Evolutionary conservation across 139 green algal genomes (phyloP).

Genomic region (Trebouxia sp.): DNA sequence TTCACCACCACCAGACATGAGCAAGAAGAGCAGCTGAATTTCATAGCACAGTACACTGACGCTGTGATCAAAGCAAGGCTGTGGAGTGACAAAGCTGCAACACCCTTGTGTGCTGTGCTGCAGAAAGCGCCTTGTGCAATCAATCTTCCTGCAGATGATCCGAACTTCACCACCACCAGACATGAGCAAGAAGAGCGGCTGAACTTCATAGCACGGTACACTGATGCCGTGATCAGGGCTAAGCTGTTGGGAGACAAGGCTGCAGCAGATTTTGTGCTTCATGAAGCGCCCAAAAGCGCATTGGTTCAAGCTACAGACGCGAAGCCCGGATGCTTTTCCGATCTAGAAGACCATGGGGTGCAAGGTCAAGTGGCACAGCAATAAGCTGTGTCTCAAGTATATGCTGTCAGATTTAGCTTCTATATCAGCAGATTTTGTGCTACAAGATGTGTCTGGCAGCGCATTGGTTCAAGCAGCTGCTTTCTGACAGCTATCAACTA

Average conservation of each 20-base stretch:
- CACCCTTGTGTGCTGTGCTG: neutral
- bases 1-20: no score
- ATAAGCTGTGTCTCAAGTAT: no score
- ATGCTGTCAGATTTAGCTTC: no score
- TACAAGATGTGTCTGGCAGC: no score
- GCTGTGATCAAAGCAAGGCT: no score
- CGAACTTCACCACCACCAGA: neutral
- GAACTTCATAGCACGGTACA: neutral
- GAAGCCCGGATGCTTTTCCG: neutral
- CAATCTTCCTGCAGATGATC: neutral
- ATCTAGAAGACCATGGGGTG: no score
- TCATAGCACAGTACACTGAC: neutral
- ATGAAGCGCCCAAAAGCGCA: neutral
- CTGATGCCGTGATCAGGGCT: neutral
- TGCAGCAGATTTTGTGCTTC: neutral
- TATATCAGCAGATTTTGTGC: no score
- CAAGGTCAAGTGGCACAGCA: no score
- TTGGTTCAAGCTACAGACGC: neutral
- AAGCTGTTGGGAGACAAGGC: neutral
- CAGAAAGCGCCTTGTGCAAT: conserved; percentile 11
- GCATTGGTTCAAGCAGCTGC: no score
- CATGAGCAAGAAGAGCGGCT: neutral
- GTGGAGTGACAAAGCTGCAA: no score
- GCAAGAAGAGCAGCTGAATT: no score
- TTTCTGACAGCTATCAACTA: no score